A percentile compares a stretch with the other conserved stretches of the same genome.
Evolutionary conservation across 768 basidiomycete genomes (phyloP).

Genomic region (Sporobolomyces pararoseus): DNA sequence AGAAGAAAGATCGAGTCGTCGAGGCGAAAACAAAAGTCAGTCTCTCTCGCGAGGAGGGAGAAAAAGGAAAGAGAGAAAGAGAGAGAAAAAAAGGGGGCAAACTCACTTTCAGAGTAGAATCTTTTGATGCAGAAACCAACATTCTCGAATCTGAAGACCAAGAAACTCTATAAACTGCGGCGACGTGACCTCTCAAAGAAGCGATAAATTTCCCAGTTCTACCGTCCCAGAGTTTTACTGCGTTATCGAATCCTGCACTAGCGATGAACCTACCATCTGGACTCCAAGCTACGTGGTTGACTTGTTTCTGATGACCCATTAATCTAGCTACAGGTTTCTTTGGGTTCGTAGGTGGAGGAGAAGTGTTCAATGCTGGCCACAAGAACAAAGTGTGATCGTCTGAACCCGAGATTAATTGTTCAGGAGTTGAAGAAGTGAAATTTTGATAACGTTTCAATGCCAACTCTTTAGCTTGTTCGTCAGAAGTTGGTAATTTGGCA

Average conservation of each 20-base stretch:
- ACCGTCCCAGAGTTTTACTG: slow-evolving; percentile 86
- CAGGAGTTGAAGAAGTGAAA: slow-evolving; percentile 60
- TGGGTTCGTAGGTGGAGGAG: slow-evolving; percentile 54
- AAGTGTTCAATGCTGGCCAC: slow-evolving; percentile 64
- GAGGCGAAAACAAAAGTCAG: background rate
- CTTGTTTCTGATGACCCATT: slow-evolving; percentile 91
- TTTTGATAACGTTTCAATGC: slow-evolving; percentile 68
- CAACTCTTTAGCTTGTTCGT: slow-evolving; percentile 74
- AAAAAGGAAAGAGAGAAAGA: too few relatives aligned
- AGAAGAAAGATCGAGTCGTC: slow-evolving; percentile 18
- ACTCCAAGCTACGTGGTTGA: slow-evolving; percentile 88
- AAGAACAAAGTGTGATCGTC: slow-evolving; percentile 98
- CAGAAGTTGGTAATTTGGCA: slow-evolving; percentile 68
- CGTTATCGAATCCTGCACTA: slow-evolving; percentile 83
- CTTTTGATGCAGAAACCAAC: slow-evolving; percentile 91
- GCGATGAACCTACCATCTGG: slow-evolving; percentile 91
- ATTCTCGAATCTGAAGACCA: slow-evolving; percentile 93
- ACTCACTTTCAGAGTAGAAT: slow-evolving; percentile 86
- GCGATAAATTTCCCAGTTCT: slow-evolving; percentile 68
- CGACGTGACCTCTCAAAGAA: slow-evolving; percentile 85
- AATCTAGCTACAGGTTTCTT: slow-evolving; percentile 71
- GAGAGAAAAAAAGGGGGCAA: background rate
- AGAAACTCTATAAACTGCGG: slow-evolving; percentile 85
- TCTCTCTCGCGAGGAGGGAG: too few relatives aligned
- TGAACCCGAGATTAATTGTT: slow-evolving; percentile 87